Evolutionary conservation across 192 early-diverging fungal genomes (phyloP).

Genomic region (Jimgerdemannia lactiflua): DNA sequence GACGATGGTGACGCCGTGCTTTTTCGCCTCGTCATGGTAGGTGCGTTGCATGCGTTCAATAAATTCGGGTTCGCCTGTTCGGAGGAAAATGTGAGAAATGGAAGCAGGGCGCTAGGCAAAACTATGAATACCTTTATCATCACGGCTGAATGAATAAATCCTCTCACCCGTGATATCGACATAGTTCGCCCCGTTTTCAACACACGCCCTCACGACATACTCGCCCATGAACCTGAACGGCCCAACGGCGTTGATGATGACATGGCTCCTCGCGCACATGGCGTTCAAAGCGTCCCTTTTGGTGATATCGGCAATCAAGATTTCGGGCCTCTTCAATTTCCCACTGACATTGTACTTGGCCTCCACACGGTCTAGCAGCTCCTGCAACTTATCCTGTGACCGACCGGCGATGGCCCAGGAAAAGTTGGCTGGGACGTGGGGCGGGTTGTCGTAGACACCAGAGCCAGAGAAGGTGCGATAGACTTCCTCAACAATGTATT

Average conservation of each 20-base stretch:
- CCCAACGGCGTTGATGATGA: slow-evolving; percentile 59
- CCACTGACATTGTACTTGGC: background rate
- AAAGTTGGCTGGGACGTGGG: slow-evolving; percentile 3
- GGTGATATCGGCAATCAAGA: background rate
- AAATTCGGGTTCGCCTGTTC: slow-evolving; percentile 60
- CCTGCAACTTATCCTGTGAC: slow-evolving; percentile 33
- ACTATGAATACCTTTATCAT: background rate
- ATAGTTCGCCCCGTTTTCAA: slow-evolving; percentile 49
- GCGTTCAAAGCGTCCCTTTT: background rate
- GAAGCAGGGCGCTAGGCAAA: background rate
- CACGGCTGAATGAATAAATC: background rate
- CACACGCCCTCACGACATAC: slow-evolving; percentile 58
- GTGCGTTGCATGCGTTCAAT: slow-evolving; percentile 57
- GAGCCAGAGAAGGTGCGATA: slow-evolving; percentile 18
- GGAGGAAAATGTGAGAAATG: background rate
- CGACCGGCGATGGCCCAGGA: slow-evolving; percentile 40
- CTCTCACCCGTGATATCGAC: slow-evolving; percentile 50
- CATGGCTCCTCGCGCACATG: slow-evolving; percentile 4
- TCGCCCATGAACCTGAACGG: slow-evolving; percentile 67
- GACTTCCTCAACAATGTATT: slow-evolving; percentile 34
- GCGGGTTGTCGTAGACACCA: slow-evolving; percentile 10
- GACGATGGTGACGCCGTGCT: slow-evolving; percentile 49
- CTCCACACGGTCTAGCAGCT: slow-evolving; percentile 5
- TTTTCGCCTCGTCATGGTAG: slow-evolving; percentile 49
- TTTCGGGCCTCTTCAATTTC: background rate